Evolutionary conservation across 352 stramenopile genomes (phyloP), one percentile per base, ranked within the genome.

Genomic region (Pythium monospermum): DNA sequence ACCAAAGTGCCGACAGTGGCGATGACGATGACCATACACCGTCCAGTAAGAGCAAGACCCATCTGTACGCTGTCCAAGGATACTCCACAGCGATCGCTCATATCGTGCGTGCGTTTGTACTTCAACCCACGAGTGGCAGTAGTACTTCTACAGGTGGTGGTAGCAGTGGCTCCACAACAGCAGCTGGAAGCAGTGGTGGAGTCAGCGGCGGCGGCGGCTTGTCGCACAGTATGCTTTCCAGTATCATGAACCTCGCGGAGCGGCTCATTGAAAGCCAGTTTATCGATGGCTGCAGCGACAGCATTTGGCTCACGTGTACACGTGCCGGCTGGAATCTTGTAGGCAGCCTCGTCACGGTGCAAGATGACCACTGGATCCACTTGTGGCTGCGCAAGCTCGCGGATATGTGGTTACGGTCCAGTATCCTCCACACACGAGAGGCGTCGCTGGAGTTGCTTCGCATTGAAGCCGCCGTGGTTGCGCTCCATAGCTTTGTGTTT

Each of bases 221-320:
- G 45, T 78, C 75, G 7, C 64, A 85, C 54, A 61, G 35, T 13
- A 61, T 80, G 35, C 71, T 89, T 33, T 68, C 76, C 7, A 76
- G 83, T 23, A 73, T 92, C 15, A 76, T 89, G 39, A 56, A 60
- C 26, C 71, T 89, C 16, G 84, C 83, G 1, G 76, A 87, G 45
- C 64, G 76, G 39, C 72, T 94, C 32, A 63, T 94, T 10, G 77
- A 85, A 37, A 91, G 76, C 38, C 84, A 94, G 50, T 93, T 90
- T 44, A 57, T 82, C 19, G 77, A 83, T 51, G 69, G 76, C 21
- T 91, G 76, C 50, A 62, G 68, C 3, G 84, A 94, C 53, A 91
- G 82, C 47, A 76, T 93, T 27, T 94, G 84, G 84, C 61, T 94
- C 28, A 94, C 84, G 11, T 94, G 82, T 49, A 94, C 84, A 6